phyloP scores from a whole-genome alignment of 768 basidiomycete species.

The Chiua virens region DNA sequence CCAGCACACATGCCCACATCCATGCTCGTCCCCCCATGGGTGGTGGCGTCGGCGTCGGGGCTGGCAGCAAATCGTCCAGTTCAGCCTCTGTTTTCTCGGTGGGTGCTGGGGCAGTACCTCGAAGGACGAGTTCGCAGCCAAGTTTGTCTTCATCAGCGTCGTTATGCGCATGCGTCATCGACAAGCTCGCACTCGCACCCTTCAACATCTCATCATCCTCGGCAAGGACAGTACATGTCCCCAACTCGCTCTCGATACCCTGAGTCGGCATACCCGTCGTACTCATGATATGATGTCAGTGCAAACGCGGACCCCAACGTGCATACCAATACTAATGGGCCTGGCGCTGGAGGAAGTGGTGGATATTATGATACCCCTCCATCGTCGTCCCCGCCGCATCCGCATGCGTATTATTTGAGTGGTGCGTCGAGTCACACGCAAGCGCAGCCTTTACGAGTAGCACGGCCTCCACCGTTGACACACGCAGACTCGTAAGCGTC shows the following conservation, averaged over 20 bases:
- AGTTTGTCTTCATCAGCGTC: constrained; percentile 13
- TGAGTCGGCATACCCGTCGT: constrained; percentile 25
- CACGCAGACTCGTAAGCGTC: constrained; percentile 24
- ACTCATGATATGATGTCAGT: constrained; percentile 31
- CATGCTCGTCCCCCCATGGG: constrained; percentile 15
- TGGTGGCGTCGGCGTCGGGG: constrained; percentile 2
- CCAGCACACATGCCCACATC: constrained; percentile 4
- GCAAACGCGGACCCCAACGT: constrained; percentile 17
- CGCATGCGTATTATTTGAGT: constrained; percentile 21
- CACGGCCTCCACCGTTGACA: constrained; percentile 12
- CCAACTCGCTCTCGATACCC: constrained; percentile 27
- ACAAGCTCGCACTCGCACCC: constrained; percentile 22
- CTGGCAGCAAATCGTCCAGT: constrained; percentile 14
- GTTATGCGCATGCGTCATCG: constrained; percentile 19
- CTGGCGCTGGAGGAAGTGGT: constrained; percentile 9
- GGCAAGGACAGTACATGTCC: constrained; percentile 26
- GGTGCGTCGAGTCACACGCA: constrained; percentile 18
- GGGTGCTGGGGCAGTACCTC: neutral
- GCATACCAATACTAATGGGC: constrained; percentile 8
- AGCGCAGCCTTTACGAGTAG: constrained; percentile 18
- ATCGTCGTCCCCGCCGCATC: constrained; percentile 19
- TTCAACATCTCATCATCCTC: constrained; percentile 22
- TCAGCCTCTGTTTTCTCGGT: constrained; percentile 5
- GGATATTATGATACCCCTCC: constrained; percentile 29
- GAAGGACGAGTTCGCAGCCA: constrained; percentile 17